These are phyloP conservation scores for Didymella pinodella DNA, from an alignment of 2,329 filamentous ascomycete species.

Conservation along the genomic window DNA sequence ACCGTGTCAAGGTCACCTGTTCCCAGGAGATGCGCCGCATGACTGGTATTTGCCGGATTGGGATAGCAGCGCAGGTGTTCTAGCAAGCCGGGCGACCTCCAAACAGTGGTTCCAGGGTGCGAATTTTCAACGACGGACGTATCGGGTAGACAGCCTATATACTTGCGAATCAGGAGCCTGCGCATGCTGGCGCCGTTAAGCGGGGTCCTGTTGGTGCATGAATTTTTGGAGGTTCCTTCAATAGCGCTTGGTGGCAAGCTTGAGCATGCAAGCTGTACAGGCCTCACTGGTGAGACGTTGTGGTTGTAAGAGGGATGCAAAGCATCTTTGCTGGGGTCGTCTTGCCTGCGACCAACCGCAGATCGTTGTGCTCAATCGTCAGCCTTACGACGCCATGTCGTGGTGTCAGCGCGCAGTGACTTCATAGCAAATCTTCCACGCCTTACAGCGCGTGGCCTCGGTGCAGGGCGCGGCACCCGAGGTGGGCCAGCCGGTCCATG, in stretches of 20 bases:
- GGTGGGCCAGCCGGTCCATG: conserved; percentile 16
- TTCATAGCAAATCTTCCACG: conserved; percentile 28
- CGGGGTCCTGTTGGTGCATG: conserved; percentile 19
- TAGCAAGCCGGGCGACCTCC: conserved; percentile 8
- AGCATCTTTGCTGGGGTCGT: not conserved
- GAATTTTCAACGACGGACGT: conserved; percentile 22
- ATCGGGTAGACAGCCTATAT: conserved; percentile 9
- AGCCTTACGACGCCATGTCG: conserved; percentile 23
- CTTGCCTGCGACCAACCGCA: conserved; percentile 13
- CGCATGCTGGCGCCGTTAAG: conserved; percentile 19
- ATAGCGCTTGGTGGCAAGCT: not conserved
- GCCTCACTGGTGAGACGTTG: conserved; percentile 1
- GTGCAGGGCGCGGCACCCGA: conserved; percentile 29
- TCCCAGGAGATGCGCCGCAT: conserved; percentile 17
- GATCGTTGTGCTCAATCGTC: conserved; percentile 24
- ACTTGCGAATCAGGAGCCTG: conserved; percentile 16
- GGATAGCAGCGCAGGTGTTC: conserved; percentile 10
- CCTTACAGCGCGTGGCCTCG: conserved; percentile 31
- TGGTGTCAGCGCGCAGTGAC: conserved; percentile 21
- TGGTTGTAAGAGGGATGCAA: not conserved
- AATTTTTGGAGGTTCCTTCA: not conserved
- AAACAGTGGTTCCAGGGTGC: conserved; percentile 22
- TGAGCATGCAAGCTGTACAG: not conserved
- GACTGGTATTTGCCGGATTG: conserved; percentile 17
- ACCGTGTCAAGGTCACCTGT: conserved; percentile 21